These are phyloP conservation scores for Acer campestre DNA, from an alignment of 345 rosid species.

Conservation along the genomic window DNA sequence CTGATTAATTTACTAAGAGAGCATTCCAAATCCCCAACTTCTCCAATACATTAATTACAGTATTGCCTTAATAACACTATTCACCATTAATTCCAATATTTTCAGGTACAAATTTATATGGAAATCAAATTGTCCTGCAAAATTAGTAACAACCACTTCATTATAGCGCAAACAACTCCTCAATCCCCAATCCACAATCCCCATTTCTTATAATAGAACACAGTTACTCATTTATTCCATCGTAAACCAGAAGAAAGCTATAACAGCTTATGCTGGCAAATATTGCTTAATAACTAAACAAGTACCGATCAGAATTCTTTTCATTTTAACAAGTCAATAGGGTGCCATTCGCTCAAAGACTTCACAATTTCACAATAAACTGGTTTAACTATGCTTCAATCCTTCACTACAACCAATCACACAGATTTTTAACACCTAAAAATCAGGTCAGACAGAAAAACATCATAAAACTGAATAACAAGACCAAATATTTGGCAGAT, in stretches of 20 bases:
- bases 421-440: neutral
- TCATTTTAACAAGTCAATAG: neutral
- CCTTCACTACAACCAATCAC: neutral
- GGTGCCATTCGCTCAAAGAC: neutral
- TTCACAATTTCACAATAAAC: neutral
- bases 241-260: neutral
- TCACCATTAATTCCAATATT: neutral
- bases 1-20: neutral
- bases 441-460: neutral
- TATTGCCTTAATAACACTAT: neutral
- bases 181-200: neutral
- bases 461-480: neutral
- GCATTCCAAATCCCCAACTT: neutral
- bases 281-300: neutral
- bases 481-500: conserved; percentile 3
- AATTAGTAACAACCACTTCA: neutral
- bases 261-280: neutral
- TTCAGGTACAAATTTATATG: neutral
- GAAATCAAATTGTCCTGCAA: neutral
- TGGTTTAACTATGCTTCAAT: neutral
- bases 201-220: too few relatives aligned
- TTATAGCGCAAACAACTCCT: neutral
- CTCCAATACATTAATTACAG: neutral
- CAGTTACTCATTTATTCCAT: neutral
- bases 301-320: neutral